phyloP scores from a whole-genome alignment of 1,284 basidiomycete genomes.

The Ceraceosorus guamensis region DNA sequence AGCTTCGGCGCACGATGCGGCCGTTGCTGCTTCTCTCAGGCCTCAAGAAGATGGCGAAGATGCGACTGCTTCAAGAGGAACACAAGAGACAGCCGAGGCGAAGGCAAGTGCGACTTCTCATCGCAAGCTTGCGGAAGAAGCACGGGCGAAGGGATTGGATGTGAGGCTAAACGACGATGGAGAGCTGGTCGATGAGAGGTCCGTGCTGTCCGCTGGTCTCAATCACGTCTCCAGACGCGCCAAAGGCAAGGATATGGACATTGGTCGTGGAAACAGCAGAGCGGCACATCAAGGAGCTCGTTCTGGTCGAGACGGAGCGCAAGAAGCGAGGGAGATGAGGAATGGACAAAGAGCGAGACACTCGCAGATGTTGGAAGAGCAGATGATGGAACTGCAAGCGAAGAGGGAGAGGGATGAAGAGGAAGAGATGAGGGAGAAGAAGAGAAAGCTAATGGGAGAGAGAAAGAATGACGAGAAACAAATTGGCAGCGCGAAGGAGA shows the following conservation, averaged over 20 bases:
- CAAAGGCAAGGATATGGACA: background rate
- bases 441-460: slow-evolving; percentile 16
- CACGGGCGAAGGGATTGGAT: slow-evolving; percentile 68
- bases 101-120: slow-evolving; percentile 51
- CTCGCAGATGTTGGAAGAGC: slow-evolving; percentile 29
- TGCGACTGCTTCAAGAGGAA: slow-evolving; percentile 66
- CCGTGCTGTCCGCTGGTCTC: slow-evolving; percentile 79
- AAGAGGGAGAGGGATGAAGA: slow-evolving; percentile 18
- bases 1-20: slow-evolving; percentile 34
- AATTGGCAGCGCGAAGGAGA: slow-evolving; percentile 23
- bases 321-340: slow-evolving; percentile 7
- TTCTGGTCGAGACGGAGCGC: slow-evolving; percentile 2
- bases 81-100: slow-evolving; percentile 44
- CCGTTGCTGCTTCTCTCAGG: slow-evolving; percentile 16
- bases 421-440: slow-evolving; percentile 12
- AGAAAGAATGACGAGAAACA: slow-evolving; percentile 21
- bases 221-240: slow-evolving; percentile 59
- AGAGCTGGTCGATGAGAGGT: slow-evolving; percentile 91
- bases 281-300: background rate
- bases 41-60: background rate
- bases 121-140: slow-evolving; percentile 59
- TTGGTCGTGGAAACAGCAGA: background rate
- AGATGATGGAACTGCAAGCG: slow-evolving; percentile 31
- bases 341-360: slow-evolving; percentile 24
- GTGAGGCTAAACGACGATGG: slow-evolving; percentile 96